A percentile compares a stretch with the other conserved stretches of the same genome.
Conservation (phyloP, 2,329 filamentous ascomycete genomes). For the Scytalidium sp. region DNA sequence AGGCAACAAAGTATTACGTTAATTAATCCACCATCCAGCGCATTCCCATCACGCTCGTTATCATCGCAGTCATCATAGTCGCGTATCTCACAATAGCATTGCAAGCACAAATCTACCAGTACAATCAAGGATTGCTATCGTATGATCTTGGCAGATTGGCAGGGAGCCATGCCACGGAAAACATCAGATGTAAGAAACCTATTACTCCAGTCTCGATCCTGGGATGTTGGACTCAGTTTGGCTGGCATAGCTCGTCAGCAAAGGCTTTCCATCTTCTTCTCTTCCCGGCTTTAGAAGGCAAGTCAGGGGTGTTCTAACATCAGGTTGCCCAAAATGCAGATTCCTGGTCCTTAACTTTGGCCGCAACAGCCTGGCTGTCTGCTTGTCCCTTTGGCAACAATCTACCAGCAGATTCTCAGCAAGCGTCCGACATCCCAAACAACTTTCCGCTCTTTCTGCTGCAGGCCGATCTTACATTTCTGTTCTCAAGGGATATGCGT, state of each 20-base stretch:
- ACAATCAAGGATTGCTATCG: slow-evolving; percentile 28
- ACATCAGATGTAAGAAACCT: slow-evolving; percentile 22
- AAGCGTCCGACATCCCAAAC: not conserved
- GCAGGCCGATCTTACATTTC: too few relatives aligned
- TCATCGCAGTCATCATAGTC: not conserved
- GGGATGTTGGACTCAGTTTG: not conserved
- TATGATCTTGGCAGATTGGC: slow-evolving; percentile 32
- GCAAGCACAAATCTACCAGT: slow-evolving; percentile 8
- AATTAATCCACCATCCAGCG: slow-evolving; percentile 4
- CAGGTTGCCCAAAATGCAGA: not conserved
- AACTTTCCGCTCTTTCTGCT: not conserved
- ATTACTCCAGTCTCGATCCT: slow-evolving; percentile 5
- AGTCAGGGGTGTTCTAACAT: not conserved
- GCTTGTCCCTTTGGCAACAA: not conserved
- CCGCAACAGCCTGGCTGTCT: not conserved
- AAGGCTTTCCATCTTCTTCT: too few relatives aligned
- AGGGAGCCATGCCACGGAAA: slow-evolving; percentile 29
- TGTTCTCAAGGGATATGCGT: too few relatives aligned
- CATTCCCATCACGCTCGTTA: slow-evolving; percentile 3
- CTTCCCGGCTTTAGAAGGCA: too few relatives aligned
- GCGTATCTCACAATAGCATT: slow-evolving; percentile 3
- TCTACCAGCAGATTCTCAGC: not conserved
- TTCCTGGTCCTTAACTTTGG: not conserved
- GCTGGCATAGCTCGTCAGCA: too few relatives aligned
- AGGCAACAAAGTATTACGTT: slow-evolving; percentile 15